These are phyloP conservation scores for Hypocreales sp. DNA, from an alignment of 2,329 filamentous ascomycete genomes.

Conservation along the genomic window DNA sequence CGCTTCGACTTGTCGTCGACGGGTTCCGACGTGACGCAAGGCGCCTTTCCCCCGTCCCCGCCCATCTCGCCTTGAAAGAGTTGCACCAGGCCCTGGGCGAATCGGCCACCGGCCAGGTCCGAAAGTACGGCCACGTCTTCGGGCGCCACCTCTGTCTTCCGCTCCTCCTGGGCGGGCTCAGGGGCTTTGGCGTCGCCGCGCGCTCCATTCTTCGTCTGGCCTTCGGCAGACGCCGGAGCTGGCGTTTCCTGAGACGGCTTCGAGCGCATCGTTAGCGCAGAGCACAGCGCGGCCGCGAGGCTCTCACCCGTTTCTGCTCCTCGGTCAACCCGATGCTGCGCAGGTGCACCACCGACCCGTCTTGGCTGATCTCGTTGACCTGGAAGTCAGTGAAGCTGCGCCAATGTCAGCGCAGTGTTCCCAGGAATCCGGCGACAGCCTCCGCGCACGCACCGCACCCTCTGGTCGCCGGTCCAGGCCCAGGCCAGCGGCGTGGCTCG, in stretches of 20 bases:
- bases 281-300: background rate
- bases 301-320: conserved; percentile 5
- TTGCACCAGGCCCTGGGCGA: conserved; percentile 23
- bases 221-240: background rate
- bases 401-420: background rate
- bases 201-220: conserved; percentile 1
- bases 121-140: conserved; percentile 20
- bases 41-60: conserved; percentile 11
- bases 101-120: conserved; percentile 21
- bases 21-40: conserved; percentile 21
- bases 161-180: conserved; percentile 7
- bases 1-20: conserved; percentile 29
- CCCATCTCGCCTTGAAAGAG: conserved; percentile 22
- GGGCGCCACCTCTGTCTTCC: conserved; percentile 11
- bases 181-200: conserved; percentile 5
- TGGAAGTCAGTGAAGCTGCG: conserved; percentile 75
- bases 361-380: conserved; percentile 72
- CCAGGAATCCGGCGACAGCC: background rate
- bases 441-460: conserved; percentile 16
- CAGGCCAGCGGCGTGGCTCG: conserved; percentile 20
- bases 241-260: background rate
- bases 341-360: conserved; percentile 64
- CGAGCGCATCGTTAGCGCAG: too few relatives aligned
- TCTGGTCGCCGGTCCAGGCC: conserved; percentile 24
- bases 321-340: conserved; percentile 23